Conservation (phyloP, 2,329 filamentous ascomycete species). For the Diplodia intermedia region DNA sequence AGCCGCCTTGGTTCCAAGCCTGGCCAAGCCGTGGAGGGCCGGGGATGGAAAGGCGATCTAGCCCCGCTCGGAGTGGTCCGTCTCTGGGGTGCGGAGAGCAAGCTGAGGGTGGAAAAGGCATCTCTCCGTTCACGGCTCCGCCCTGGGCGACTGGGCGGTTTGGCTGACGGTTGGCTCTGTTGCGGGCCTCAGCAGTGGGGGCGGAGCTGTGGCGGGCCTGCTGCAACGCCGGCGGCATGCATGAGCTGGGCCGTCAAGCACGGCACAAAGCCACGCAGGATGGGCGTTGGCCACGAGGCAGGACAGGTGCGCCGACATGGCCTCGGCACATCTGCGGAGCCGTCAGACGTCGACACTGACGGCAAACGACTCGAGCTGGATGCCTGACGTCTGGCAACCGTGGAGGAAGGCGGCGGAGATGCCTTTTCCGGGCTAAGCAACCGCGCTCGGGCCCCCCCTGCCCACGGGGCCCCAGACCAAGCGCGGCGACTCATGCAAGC, state of each 20-base stretch:
- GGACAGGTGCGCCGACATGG: not conserved
- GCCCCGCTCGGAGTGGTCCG: not conserved
- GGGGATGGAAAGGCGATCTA: not conserved
- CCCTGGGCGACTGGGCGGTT: too few relatives aligned
- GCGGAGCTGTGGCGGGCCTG: not conserved
- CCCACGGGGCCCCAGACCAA: not conserved
- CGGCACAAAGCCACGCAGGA: not conserved
- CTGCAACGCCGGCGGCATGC: not conserved
- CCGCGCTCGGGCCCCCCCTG: not conserved
- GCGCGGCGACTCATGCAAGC: not conserved
- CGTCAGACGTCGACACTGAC: not conserved
- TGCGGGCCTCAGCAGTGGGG: too few relatives aligned
- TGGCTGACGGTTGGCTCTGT: too few relatives aligned
- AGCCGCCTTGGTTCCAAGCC: conserved; percentile 1
- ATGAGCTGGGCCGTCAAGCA: not conserved
- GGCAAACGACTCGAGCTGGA: not conserved
- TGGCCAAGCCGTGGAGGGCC: not conserved
- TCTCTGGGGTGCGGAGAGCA: conserved; percentile 25
- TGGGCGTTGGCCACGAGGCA: conserved; percentile 12
- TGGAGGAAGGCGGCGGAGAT: not conserved
- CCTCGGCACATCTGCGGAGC: conserved; percentile 13
- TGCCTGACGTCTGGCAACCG: conserved; percentile 9
- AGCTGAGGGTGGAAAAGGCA: not conserved
- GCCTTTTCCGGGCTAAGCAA: conserved; percentile 6
- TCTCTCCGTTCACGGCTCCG: not conserved